Evolutionary conservation across 2,329 filamentous ascomycete genomes (phyloP).

Genomic region (Colletotrichum coccodes): DNA sequence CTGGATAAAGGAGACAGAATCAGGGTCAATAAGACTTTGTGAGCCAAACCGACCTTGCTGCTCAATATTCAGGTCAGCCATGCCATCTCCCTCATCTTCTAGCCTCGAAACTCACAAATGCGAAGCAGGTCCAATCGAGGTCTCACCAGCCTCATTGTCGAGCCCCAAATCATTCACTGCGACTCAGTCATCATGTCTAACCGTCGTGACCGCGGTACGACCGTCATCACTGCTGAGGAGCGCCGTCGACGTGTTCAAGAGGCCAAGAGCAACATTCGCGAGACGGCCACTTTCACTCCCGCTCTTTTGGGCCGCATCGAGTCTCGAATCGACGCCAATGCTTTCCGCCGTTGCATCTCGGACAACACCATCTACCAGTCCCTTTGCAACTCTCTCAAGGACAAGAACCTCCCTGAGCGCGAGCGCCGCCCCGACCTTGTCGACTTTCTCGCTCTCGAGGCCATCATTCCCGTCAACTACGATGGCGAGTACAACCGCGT

Average conservation of each 20-base stretch:
- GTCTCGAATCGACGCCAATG: conserved; percentile 23
- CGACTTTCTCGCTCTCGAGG: conserved; percentile 32
- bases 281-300: conserved; percentile 18
- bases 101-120: not conserved
- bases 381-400: conserved; percentile 29
- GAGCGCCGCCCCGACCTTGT: conserved; percentile 30
- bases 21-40: too few species aligned
- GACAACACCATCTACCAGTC: conserved; percentile 31
- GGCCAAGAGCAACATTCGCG: conserved; percentile 16
- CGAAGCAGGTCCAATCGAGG: not conserved
- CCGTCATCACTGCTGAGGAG: conserved; percentile 19
- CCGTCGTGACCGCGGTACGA: conserved; percentile 16
- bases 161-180: not conserved
- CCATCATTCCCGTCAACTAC: conserved; percentile 31
- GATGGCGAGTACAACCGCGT: conserved; percentile 29
- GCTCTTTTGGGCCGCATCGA: conserved; percentile 15
- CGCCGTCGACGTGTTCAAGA: conserved; percentile 13
- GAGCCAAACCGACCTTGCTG: not conserved
- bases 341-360: conserved; percentile 32
- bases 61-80: too few species aligned
- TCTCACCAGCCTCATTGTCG: not conserved
- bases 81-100: accelerated
- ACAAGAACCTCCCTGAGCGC: conserved; percentile 24
- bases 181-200: not conserved
- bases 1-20: not conserved